Base-by-base conservation (phyloP, 495 filamentous ascomycete genomes). In the Tuber brumale region DNA sequence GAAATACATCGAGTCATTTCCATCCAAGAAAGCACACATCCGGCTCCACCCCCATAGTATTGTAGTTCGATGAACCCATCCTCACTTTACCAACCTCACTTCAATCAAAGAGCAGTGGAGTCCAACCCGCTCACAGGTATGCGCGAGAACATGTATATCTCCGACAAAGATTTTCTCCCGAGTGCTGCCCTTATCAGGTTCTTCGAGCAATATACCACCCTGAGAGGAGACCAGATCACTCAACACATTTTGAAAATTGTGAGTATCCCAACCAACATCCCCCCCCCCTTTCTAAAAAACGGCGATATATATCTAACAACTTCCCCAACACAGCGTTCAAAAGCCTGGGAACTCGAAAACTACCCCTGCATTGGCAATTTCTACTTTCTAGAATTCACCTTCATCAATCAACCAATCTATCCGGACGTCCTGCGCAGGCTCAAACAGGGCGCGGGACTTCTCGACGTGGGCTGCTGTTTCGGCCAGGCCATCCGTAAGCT, bases 391-490 rank as follows among this genome's bases (percentile, higher is more conserved):
- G 80, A 84, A 73, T 82, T 86, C 43, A 80, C 79, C 74, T 79
- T 85, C 74, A 81, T 81, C 39, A 79, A 78, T n/a, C 74, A 76
- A 5, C 76, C 81, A 3, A 0, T 48, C 21, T 84, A 85, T 81
- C 70, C 76, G 39, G 70, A 71, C 5, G 72, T 85, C 5, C 39
- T 83, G 1, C 41, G 69, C 1, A 71, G 57, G 16, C 70, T 82
- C 12, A 19, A 74, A 10, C 51, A 71, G 27, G 81, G 79, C 41
- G 76, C 72, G 12, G 61, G 73, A 3, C 70, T 89, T 41, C 84
- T 89, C n/a, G 87, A 88, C 57, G 78, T 86, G 0, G 87, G 87
- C 0, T 88, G 86, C 74, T 88, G 86, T 70, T 84, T 88, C 61
- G 87, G 86, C 27, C 86, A 88, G 73, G 88, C 87, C 70, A 45